Conservation (phyloP, 2,329 filamentous ascomycete species). For the Drechslerella stenobrocha region DNA sequence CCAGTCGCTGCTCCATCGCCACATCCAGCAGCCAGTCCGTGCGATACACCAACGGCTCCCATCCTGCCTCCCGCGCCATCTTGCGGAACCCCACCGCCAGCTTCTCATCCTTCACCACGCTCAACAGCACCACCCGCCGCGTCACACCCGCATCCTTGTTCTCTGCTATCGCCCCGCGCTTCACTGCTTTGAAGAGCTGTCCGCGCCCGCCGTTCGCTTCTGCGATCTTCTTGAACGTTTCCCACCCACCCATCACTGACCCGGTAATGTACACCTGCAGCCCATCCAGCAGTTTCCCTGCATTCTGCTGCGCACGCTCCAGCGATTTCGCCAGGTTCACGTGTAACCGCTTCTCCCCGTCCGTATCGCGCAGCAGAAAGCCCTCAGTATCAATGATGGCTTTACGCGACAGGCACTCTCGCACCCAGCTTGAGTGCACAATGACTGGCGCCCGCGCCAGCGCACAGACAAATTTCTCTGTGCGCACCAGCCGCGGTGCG, state of each 20-base stretch:
- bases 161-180: constrained; percentile 55
- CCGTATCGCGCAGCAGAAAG: constrained; percentile 70
- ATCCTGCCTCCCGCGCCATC: constrained; percentile 75
- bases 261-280: constrained; percentile 83
- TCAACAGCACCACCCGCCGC: constrained; percentile 63
- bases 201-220: constrained; percentile 82
- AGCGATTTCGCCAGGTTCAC: constrained; percentile 71
- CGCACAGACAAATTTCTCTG: constrained; percentile 88
- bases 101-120: constrained; percentile 68
- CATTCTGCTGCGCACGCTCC: constrained; percentile 72
- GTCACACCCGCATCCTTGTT: constrained; percentile 47
- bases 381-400: constrained; percentile 67
- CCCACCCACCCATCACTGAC: constrained; percentile 75
- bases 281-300: constrained; percentile 72
- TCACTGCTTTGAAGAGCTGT: constrained; percentile 57
- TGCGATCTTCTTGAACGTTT: constrained; percentile 83
- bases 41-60: constrained; percentile 77
- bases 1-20: constrained; percentile 81
- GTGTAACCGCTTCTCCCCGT: constrained; percentile 71
- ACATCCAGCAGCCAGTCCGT: constrained; percentile 89
- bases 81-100: constrained; percentile 80
- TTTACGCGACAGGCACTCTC: constrained; percentile 71
- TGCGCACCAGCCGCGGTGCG: constrained; percentile 82
- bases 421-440: constrained; percentile 76
- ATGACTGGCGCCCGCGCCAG: constrained; percentile 78